Conservation (phyloP, 208 protist genomes). For the Crithidia thermophila region DNA sequence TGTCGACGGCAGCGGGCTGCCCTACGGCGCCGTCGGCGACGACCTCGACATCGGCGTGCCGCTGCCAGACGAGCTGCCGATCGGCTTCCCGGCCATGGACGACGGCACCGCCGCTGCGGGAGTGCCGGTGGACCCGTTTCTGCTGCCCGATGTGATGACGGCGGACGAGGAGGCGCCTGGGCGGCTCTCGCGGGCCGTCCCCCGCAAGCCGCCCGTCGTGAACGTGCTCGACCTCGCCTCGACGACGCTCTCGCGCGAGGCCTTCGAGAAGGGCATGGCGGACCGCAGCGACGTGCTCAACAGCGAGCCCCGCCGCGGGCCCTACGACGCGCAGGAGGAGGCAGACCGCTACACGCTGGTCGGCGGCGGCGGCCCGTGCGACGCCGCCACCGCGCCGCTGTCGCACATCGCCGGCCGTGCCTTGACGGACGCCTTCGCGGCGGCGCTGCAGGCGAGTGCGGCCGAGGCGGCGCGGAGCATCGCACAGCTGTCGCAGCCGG, state of each 20-base stretch:
- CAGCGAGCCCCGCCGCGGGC: constrained; percentile 60
- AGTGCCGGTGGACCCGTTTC: constrained; percentile 31
- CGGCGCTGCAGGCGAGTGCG: constrained; percentile 38
- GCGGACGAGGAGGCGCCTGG: constrained; percentile 13
- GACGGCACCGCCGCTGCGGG: constrained; percentile 11
- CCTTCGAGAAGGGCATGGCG: constrained; percentile 64
- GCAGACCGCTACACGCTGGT: constrained; percentile 54
- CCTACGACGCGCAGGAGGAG: constrained; percentile 63
- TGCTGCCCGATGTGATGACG: constrained; percentile 33
- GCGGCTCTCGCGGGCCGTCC: constrained; percentile 8
- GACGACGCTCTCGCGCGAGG: constrained; percentile 76
- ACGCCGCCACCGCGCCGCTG: constrained; percentile 29
- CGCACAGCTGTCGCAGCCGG: too few relatives aligned
- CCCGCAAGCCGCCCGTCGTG: constrained; percentile 33
- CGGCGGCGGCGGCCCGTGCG: constrained; percentile 23
- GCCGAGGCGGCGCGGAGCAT: constrained; percentile 24
- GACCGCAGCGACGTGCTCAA: constrained; percentile 72
- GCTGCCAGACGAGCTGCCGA: constrained; percentile 68
- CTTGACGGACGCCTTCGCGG: constrained; percentile 41
- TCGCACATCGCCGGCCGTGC: constrained; percentile 35
- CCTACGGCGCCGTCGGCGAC: constrained; percentile 55
- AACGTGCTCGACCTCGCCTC: constrained; percentile 66
- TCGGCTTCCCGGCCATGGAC: constrained; percentile 35
- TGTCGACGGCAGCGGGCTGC: constrained; percentile 30
- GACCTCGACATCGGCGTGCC: constrained; percentile 85